A percentile compares a stretch with the other conserved stretches of the same genome.
Evolutionary conservation across 2,329 filamentous ascomycete genomes (phyloP).

Genomic region (Alternaria arborescens): DNA sequence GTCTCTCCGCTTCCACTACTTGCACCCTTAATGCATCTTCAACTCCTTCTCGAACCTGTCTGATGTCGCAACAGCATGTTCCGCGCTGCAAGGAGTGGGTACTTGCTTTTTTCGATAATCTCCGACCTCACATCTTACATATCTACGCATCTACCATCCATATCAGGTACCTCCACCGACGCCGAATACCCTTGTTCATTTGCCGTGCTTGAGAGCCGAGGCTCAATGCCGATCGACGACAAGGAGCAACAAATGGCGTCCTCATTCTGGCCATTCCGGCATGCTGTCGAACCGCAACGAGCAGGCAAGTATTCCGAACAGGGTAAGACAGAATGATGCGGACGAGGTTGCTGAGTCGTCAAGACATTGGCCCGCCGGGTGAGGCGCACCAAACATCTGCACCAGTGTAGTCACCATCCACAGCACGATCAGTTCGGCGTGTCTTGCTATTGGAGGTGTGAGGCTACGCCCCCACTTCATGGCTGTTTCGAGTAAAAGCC

Average conservation of each 20-base stretch:
- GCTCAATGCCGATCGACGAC: constrained; percentile 2
- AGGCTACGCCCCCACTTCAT: not conserved
- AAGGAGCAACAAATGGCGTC: not conserved
- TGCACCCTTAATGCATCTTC: not conserved
- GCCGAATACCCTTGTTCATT: not conserved
- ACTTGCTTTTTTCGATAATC: not conserved
- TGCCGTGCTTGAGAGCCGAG: not conserved
- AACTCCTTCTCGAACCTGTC: not conserved
- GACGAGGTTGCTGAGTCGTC: not conserved
- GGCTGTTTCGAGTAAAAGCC: not conserved
- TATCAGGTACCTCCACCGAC: not conserved
- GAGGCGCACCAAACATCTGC: not conserved
- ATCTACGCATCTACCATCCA: not conserved
- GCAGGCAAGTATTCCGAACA: not conserved
- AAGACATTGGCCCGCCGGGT: not conserved
- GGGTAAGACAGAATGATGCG: not conserved
- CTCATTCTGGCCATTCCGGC: not conserved
- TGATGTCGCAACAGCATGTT: not conserved
- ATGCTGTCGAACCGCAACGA: not conserved
- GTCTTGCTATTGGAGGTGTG: not conserved
- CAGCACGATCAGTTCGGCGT: not conserved
- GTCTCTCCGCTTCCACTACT: not conserved
- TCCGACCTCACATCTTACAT: not conserved
- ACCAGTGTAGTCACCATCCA: not conserved
- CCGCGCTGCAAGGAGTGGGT: not conserved